These are phyloP conservation scores for Isabelozyma heimii DNA, from an alignment of 805 yeast species.

Conservation along the genomic window DNA sequence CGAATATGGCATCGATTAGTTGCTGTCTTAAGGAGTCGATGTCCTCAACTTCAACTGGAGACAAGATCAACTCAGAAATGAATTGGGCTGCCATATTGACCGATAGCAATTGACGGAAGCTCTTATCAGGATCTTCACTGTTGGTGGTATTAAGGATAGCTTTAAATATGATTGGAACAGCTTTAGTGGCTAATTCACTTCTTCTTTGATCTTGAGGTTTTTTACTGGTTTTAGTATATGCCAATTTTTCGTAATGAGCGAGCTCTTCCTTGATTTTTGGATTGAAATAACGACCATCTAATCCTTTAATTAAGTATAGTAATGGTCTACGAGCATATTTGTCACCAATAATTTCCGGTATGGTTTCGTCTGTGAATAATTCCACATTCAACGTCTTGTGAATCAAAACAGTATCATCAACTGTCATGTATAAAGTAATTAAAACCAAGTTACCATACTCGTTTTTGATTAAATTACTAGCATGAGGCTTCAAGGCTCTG, in stretches of 20 bases:
- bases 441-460: conserved; percentile 85
- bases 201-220: conserved; percentile 80
- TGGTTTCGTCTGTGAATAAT: conserved; percentile 43
- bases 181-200: conserved; percentile 59
- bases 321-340: conserved; percentile 89
- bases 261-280: conserved; percentile 64
- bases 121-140: conserved; percentile 33
- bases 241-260: conserved; percentile 55
- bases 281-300: conserved; percentile 78
- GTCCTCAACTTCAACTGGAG: conserved; percentile 32
- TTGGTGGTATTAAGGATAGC: conserved; percentile 37
- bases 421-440: conserved; percentile 74
- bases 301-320: conserved; percentile 73
- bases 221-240: conserved; percentile 66
- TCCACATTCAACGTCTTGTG: conserved; percentile 69
- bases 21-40: conserved; percentile 38
- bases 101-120: conserved; percentile 49
- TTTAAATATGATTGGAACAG: conserved; percentile 63
- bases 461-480: conserved; percentile 71
- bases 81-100: conserved; percentile 84
- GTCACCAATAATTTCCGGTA: conserved; percentile 58
- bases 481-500: conserved; percentile 71
- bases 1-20: conserved; percentile 56
- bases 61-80: conserved; percentile 66
- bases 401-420: conserved; percentile 88